A percentile compares a stretch with the other conserved stretches of the same genome.
These are phyloP conservation scores for Geotrichum phurueaensis DNA, from an alignment of 1,139 yeast species.

Conservation along the genomic window DNA sequence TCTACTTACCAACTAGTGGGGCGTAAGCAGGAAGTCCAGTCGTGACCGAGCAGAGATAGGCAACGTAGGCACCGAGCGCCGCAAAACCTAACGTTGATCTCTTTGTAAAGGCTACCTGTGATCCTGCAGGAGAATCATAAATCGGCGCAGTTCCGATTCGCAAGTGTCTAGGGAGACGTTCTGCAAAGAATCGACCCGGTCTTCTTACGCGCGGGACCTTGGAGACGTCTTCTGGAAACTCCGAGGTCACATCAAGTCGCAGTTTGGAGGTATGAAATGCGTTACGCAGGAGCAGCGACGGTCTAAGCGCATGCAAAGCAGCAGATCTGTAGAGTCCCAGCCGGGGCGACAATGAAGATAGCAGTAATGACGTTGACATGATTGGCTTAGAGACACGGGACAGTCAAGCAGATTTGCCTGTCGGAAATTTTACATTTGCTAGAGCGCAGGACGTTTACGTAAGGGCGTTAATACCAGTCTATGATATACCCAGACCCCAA, in stretches of 20 bases:
- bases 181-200: conserved; percentile 35
- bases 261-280: not conserved
- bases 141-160: conserved; percentile 32
- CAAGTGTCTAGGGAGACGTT: conserved; percentile 31
- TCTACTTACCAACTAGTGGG: conserved; percentile 18
- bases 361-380: not conserved
- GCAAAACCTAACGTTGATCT: conserved; percentile 35
- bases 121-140: conserved; percentile 33
- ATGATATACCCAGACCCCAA: not conserved
- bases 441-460: not conserved
- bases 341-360: not conserved
- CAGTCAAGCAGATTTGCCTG: not conserved
- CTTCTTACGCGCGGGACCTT: conserved; percentile 27
- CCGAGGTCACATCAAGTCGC: conserved; percentile 14
- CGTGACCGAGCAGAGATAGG: conserved; percentile 29
- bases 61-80: conserved; percentile 31
- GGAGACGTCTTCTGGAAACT: conserved; percentile 14
- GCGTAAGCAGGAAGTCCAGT: conserved; percentile 23
- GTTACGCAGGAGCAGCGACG: not conserved
- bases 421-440: not conserved
- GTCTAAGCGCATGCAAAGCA: not conserved
- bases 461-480: not conserved
- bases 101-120: conserved; percentile 36
- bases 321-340: not conserved
- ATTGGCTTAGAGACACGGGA: not conserved